Evolutionary conservation across 2,329 filamentous ascomycete genomes (phyloP).

Genomic region (Colletotrichum orbiculare): DNA sequence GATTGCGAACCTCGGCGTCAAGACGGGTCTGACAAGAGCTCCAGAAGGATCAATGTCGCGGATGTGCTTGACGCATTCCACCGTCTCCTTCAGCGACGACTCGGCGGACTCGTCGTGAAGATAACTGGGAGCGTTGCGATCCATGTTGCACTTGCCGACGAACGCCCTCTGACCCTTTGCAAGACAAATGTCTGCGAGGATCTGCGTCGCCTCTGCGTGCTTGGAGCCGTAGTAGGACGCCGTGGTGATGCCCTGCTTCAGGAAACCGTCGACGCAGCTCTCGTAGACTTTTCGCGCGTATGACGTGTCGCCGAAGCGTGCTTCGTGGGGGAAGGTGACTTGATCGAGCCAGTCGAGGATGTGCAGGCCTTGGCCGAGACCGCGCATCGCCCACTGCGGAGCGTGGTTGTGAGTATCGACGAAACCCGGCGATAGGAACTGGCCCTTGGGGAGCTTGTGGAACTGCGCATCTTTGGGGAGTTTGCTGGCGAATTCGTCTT

Average conservation of each 20-base stretch:
- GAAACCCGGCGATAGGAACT: constrained; percentile 70
- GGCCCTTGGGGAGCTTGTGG: constrained; percentile 49
- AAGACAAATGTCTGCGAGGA: constrained; percentile 65
- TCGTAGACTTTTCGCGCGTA: constrained; percentile 66
- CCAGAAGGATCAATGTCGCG: constrained; percentile 55
- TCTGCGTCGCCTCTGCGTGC: constrained; percentile 66
- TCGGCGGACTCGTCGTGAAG: constrained; percentile 59
- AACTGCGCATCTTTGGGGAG: constrained; percentile 37
- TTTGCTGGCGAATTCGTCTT: constrained; percentile 4
- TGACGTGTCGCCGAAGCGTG: constrained; percentile 64
- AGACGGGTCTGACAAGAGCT: constrained; percentile 58
- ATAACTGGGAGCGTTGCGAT: constrained; percentile 65
- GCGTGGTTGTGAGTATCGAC: constrained; percentile 78
- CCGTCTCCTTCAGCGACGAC: constrained; percentile 61
- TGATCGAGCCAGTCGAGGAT: constrained; percentile 72
- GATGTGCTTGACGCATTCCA: constrained; percentile 60
- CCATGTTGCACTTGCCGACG: constrained; percentile 73
- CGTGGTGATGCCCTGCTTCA: constrained; percentile 71
- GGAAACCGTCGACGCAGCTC: constrained; percentile 64
- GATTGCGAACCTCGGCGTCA: constrained; percentile 72
- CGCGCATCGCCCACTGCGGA: constrained; percentile 64
- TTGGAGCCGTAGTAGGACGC: constrained; percentile 69
- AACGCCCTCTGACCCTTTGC: constrained; percentile 67
- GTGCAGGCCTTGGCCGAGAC: constrained; percentile 61
- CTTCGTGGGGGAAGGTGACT: constrained; percentile 74